Percentiles rank a stretch among this genome's conserved stretches.
These are phyloP conservation scores for Rhodamnia argentea DNA, from an alignment of 345 rosid genomes.

Conservation along the genomic window DNA sequence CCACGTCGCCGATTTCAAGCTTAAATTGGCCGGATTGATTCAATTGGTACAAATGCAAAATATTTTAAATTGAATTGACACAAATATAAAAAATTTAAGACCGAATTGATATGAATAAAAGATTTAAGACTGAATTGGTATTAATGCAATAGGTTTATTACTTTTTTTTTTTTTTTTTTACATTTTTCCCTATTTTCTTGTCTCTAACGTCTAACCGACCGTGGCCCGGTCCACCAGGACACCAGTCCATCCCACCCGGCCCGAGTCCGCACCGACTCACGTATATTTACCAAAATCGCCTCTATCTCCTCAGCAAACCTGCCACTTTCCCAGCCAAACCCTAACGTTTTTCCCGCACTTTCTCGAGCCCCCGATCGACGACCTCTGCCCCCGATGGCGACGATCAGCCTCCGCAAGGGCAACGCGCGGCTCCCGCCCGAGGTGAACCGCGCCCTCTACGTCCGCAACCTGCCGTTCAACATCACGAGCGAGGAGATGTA, in stretches of 20 bases:
- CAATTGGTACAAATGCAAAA: no score
- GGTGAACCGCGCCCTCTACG: constrained; percentile 89
- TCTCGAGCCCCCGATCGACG: neutral
- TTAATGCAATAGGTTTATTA: no score
- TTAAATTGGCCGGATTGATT: no score
- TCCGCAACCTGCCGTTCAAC: constrained; percentile 96
- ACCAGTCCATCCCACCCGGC: neutral
- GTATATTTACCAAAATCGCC: neutral
- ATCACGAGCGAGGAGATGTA: constrained; percentile 99
- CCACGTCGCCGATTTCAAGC: no score
- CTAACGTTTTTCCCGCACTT: neutral
- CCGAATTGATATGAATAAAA: no score
- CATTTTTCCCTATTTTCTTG: neutral
- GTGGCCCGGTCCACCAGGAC: neutral
- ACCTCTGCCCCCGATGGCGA: constrained; percentile 28
- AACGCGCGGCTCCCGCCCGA: constrained; percentile 94
- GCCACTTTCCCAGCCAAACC: neutral
- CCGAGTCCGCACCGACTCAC: neutral
- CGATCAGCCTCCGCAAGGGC: constrained; percentile 69
- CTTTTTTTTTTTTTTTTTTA: no score
- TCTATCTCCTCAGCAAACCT: neutral
- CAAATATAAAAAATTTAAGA: no score
- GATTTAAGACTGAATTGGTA: no score
- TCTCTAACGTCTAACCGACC: neutral
- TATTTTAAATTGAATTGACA: no score